Conservation (phyloP, 257 asterid genomes). For the Nicotiana obtusifolia region DNA sequence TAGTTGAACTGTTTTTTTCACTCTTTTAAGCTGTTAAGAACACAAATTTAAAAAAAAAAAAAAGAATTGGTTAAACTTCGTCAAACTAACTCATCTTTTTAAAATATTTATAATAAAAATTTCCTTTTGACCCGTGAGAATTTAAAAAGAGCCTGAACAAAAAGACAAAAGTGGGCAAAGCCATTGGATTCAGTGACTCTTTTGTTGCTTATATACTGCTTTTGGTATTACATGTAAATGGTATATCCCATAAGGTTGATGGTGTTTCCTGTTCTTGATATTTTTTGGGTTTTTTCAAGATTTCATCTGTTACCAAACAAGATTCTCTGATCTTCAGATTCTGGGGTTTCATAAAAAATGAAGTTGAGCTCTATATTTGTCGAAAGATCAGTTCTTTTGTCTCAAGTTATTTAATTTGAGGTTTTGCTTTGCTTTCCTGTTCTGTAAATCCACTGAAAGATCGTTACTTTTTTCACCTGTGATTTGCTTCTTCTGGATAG, state of each 20-base stretch:
- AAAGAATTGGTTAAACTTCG: too few relatives aligned
- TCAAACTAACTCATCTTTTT: too few relatives aligned
- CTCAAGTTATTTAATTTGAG: constrained; percentile 9
- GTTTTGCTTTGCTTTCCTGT: constrained; percentile 16
- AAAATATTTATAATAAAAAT: too few relatives aligned
- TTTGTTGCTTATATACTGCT: not conserved
- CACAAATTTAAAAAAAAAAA: too few relatives aligned
- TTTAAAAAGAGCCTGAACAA: not conserved
- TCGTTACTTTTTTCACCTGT: constrained; percentile 10
- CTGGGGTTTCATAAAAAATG: constrained; percentile 13
- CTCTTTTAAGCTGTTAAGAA: too few relatives aligned
- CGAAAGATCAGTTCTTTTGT: constrained; percentile 18
- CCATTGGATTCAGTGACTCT: constrained; percentile 21
- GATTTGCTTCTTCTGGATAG: not conserved
- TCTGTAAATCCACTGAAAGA: constrained; percentile 10
- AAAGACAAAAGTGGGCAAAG: not conserved
- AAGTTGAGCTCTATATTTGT: constrained; percentile 5
- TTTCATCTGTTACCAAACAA: not conserved
- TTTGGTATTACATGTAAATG: not conserved
- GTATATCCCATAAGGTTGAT: not conserved
- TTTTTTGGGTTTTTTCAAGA: constrained; percentile 3
- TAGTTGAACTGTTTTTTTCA: too few relatives aligned
- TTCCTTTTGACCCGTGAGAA: too few relatives aligned
- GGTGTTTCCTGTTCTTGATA: not conserved
- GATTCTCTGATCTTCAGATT: constrained; percentile 14